Evolutionary conservation across 2,329 filamentous ascomycete species (phyloP).

Genomic region (Fusarium vanettenii): DNA sequence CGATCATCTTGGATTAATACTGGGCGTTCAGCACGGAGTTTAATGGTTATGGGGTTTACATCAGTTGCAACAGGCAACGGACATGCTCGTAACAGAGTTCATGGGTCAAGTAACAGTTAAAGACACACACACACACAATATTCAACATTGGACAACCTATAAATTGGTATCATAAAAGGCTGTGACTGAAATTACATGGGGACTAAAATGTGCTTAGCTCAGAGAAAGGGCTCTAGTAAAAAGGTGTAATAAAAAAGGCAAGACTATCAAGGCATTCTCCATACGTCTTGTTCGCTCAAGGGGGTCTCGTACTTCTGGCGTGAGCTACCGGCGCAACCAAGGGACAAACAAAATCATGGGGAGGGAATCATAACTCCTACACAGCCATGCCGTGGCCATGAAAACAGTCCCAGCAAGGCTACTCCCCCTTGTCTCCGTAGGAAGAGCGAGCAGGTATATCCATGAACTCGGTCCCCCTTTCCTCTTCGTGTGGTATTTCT

Average conservation of each 20-base stretch:
- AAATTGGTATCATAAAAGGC: constrained; percentile 59
- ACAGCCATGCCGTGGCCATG: constrained; percentile 38
- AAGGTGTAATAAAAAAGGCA: constrained; percentile 50
- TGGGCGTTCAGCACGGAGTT: constrained; percentile 43
- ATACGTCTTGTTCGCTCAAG: constrained; percentile 43
- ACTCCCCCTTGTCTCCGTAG: constrained; percentile 22
- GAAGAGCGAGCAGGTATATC: constrained; percentile 45
- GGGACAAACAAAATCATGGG: constrained; percentile 38
- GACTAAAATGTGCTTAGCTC: constrained; percentile 55
- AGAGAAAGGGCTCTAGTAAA: constrained; percentile 48
- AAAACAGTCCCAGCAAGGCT: constrained; percentile 29
- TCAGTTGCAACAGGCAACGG: constrained; percentile 3
- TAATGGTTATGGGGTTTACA: constrained; percentile 9
- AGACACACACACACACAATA: constrained; percentile 13
- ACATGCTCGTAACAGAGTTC: background rate
- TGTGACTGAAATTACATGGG: constrained; percentile 60
- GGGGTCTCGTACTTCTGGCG: constrained; percentile 34
- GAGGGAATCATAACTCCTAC: constrained; percentile 44
- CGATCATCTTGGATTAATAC: constrained; percentile 2
- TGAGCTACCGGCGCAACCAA: constrained; percentile 39
- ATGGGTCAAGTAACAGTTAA: background rate
- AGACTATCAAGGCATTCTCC: constrained; percentile 51
- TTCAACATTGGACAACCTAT: constrained; percentile 27
- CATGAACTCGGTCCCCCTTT: constrained; percentile 42
- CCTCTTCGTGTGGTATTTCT: constrained; percentile 45